Evolutionary conservation across 805 yeast genomes (phyloP).

Genomic region (Nakazawaea holstii): DNA sequence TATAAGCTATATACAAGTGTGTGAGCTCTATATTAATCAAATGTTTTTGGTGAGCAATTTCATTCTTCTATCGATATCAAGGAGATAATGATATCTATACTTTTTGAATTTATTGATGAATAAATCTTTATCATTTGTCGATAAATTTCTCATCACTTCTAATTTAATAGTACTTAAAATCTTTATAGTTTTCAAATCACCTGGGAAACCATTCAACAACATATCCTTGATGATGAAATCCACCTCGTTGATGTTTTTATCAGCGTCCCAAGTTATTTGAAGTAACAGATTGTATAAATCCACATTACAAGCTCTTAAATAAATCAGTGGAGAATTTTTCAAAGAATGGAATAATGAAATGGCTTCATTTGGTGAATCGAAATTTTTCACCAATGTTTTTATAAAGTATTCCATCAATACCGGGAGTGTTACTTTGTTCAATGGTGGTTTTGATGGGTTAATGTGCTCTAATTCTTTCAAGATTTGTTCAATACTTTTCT

Average conservation of each 20-base stretch:
- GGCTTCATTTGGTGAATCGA: slow-evolving; percentile 5
- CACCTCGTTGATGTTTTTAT: slow-evolving; percentile 4
- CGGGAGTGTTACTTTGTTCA: slow-evolving; percentile 7
- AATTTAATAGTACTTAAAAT: slow-evolving; percentile 4
- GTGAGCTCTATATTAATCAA: not conserved
- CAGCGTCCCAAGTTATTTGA: slow-evolving; percentile 2
- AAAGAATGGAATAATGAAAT: slow-evolving; percentile 7
- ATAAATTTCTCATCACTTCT: slow-evolving; percentile 1
- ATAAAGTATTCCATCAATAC: slow-evolving; percentile 7
- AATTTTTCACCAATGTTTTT: not conserved
- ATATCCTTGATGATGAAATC: slow-evolving; percentile 6
- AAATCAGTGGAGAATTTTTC: slow-evolving; percentile 2
- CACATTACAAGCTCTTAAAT: slow-evolving; percentile 5
- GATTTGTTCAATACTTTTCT: not conserved
- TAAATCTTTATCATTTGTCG: slow-evolving; percentile 3
- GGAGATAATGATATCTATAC: slow-evolving; percentile 4
- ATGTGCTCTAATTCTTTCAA: not conserved
- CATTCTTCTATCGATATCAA: slow-evolving; percentile 6
- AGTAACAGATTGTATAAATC: slow-evolving; percentile 9
- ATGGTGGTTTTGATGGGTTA: not conserved
- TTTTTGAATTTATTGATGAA: slow-evolving; percentile 7
- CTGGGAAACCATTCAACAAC: slow-evolving; percentile 10
- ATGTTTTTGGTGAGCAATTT: slow-evolving; percentile 1
- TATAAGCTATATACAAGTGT: no score
- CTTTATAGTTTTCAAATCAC: slow-evolving; percentile 9